These are phyloP conservation scores for Physcia stellaris DNA, from an alignment of 495 filamentous ascomycete species.

Conservation along the genomic window DNA sequence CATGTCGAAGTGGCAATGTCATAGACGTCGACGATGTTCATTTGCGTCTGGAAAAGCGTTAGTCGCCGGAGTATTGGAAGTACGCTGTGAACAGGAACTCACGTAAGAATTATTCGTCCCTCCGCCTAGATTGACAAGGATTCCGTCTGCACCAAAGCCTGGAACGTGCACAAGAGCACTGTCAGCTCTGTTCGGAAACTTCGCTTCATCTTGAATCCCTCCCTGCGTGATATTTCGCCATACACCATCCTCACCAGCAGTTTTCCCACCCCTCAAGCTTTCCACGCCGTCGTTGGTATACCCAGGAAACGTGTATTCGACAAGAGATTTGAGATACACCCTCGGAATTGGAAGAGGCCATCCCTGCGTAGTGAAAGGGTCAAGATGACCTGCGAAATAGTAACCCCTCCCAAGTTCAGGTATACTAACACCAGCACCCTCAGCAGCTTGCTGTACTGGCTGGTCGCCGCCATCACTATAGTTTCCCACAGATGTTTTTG, in stretches of 20 bases:
- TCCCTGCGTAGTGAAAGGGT: constrained; percentile 51
- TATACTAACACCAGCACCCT: constrained; percentile 57
- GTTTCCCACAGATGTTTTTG: constrained; percentile 41
- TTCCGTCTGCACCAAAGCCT: constrained; percentile 53
- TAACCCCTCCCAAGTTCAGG: constrained; percentile 52
- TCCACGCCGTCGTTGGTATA: constrained; percentile 44
- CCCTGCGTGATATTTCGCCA: constrained; percentile 62
- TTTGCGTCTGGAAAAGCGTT: constrained; percentile 34
- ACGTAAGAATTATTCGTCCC: constrained; percentile 48
- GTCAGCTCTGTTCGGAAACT: constrained; percentile 59
- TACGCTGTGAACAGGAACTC: constrained; percentile 9
- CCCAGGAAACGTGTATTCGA: constrained; percentile 63
- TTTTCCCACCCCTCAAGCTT: constrained; percentile 29
- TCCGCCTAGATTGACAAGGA: constrained; percentile 56
- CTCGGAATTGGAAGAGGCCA: constrained; percentile 48
- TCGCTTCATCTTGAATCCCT: constrained; percentile 45
- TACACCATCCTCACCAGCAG: constrained; percentile 38
- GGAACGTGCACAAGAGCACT: constrained; percentile 58
- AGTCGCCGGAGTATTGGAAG: constrained; percentile 1
- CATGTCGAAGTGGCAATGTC: constrained; percentile 64
- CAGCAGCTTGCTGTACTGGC: constrained; percentile 47
- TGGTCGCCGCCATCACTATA: constrained; percentile 37
- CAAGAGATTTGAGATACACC: constrained; percentile 54
- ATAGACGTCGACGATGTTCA: constrained; percentile 62
- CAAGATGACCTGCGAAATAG: constrained; percentile 66